phyloP scores from a whole-genome alignment of 495 filamentous ascomycete genomes.

The Penicillium chermesinum region DNA sequence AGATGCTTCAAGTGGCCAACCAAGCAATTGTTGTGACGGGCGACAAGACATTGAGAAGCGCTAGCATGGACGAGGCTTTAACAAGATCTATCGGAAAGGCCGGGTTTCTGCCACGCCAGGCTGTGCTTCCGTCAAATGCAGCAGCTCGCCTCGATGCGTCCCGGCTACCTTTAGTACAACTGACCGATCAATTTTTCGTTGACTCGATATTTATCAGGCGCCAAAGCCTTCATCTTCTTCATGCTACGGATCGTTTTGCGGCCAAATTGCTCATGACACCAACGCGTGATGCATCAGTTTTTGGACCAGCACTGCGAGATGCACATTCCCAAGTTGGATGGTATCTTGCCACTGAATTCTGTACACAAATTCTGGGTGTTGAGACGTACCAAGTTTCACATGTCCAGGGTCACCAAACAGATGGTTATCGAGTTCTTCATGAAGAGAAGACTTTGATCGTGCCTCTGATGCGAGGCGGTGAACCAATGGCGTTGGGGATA shows the following conservation, averaged over 20 bases:
- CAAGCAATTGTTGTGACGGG: constrained; percentile 57
- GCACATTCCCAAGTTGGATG: constrained; percentile 47
- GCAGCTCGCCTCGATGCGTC: too few species aligned
- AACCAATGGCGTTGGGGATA: constrained; percentile 62
- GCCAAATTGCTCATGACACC: constrained; percentile 55
- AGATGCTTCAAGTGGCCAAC: constrained; percentile 53
- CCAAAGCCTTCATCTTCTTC: constrained; percentile 17
- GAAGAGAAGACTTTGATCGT: constrained; percentile 54
- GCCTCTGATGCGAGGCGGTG: constrained; percentile 61
- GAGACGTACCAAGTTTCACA: constrained; percentile 50
- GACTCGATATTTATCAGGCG: not conserved
- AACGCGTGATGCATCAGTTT: constrained; percentile 47
- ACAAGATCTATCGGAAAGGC: constrained; percentile 36
- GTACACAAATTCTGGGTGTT: constrained; percentile 47
- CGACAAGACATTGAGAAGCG: constrained; percentile 45
- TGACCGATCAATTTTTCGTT: too few species aligned
- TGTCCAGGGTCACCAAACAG: constrained; percentile 45
- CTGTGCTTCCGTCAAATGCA: constrained; percentile 45
- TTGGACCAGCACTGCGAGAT: constrained; percentile 45
- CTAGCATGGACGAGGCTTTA: constrained; percentile 51
- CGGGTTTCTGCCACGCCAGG: constrained; percentile 42
- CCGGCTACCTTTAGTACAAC: too few species aligned
- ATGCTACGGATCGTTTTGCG: constrained; percentile 41
- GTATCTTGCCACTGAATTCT: constrained; percentile 49
- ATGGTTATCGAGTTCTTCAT: constrained; percentile 47